Percentiles rank a stretch among this genome's conserved stretches.
Conservation (phyloP, 2,329 filamentous ascomycete genomes). For the Incumbomyces lentus region DNA sequence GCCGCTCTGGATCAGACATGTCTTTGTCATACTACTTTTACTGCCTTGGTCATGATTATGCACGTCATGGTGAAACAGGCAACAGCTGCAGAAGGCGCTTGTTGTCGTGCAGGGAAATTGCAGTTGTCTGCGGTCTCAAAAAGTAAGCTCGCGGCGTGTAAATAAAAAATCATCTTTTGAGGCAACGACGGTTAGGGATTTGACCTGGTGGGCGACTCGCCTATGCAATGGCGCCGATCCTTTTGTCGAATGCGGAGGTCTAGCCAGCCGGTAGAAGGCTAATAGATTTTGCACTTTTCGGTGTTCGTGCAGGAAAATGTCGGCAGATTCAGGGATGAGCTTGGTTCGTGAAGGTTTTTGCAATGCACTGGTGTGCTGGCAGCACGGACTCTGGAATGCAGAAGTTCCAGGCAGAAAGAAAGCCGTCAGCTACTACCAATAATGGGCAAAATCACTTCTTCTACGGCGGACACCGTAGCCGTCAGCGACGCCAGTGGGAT, state of each 20-base stretch:
- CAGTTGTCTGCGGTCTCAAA: background rate
- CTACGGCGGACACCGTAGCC: too few relatives aligned
- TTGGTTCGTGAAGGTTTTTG: background rate
- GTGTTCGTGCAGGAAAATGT: background rate
- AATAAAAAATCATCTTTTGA: background rate
- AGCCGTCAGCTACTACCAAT: too few relatives aligned
- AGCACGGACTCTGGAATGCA: conserved; percentile 23
- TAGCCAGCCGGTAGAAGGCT: too few relatives aligned
- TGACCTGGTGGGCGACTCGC: background rate
- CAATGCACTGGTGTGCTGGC: conserved; percentile 74
- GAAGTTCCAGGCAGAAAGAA: too few relatives aligned
- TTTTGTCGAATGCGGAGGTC: background rate
- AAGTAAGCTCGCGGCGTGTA: background rate
- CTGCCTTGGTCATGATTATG: background rate
- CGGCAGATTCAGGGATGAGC: conserved; percentile 3
- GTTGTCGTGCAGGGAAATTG: too few relatives aligned
- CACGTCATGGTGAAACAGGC: background rate
- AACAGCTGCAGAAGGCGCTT: background rate
- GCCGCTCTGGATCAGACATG: too few relatives aligned
- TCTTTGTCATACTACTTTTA: background rate
- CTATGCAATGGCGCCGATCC: background rate
- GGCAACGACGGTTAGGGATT: background rate
- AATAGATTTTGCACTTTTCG: conserved; percentile 12
- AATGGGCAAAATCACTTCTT: too few relatives aligned
- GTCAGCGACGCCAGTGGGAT: too few relatives aligned